Base-by-base conservation (phyloP, 176 grass and related monocot genomes). In the Avena sativa region DNA sequence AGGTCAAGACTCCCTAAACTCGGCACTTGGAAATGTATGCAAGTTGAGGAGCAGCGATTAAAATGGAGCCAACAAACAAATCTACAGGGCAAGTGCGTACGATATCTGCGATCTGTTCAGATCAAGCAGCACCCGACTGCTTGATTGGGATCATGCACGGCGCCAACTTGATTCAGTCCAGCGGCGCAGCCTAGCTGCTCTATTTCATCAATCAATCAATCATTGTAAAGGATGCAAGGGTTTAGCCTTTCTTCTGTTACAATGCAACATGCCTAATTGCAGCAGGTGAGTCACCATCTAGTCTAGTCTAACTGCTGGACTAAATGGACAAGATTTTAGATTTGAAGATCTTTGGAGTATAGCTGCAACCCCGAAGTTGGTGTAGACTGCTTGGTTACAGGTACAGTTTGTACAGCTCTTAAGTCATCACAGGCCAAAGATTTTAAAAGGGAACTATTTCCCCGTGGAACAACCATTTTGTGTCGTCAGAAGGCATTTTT, bases 131-230 rank as follows among this genome's bases (percentile, higher is more conserved):
- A 90, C 71, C 83, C 74, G 87, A 64, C 74, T 3, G 32, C 32
- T 83, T 60, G 47, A 72, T 64, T 28, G 8, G 38, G 77, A 87
- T 74, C 84, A 87, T 57, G 36, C 30, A 2, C 4, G 30, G 25
- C 44, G 1, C 13, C 53, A 90, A 43, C 40, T 43, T 79, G 83
- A 87, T 90, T 79, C 30, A 0, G 21, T 53, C 57, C 56, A 83
- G 65, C 48, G 13, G 58, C 19, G 38, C 71, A 66, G 74, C 34
- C 34, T 38, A 25, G 14, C 44, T 58, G 67, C 89, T 91, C 73
- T 63, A 57, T 64, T 57, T 79, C 23, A 19, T 80, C 74, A 80
- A 87, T 80, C 74, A 80, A 87, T 90, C 89, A 87, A 87, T 91
- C 85, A 87, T 87, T 51, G 67, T 28, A 36, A 87, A 50, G 40